Conservation (phyloP, 2,329 filamentous ascomycete genomes). For the Ophiognomonia clavigignenti-juglandacearum region DNA sequence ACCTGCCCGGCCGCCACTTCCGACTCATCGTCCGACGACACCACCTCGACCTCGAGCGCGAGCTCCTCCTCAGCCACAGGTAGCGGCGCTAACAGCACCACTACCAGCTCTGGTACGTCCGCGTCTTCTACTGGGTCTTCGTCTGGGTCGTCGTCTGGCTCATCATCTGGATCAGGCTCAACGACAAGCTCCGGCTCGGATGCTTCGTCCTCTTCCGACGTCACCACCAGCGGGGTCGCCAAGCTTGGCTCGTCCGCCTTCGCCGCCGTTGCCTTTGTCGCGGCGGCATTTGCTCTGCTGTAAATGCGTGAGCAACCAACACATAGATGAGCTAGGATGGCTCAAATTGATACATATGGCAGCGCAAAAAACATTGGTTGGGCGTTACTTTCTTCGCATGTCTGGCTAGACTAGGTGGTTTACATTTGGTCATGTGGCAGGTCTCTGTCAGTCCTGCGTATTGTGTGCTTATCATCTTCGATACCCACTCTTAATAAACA, state of each 20-base stretch:
- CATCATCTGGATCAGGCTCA: background rate
- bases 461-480: background rate
- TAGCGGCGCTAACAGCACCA: constrained; percentile 20
- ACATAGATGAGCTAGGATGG: background rate
- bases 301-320: background rate
- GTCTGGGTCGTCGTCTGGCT: constrained; percentile 1
- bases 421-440: background rate
- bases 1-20: constrained; percentile 41
- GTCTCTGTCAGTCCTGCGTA: background rate
- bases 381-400: background rate
- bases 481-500: constrained; percentile 1
- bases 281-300: constrained; percentile 12
- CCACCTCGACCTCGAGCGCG: constrained; percentile 5
- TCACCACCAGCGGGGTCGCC: constrained; percentile 11
- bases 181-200: background rate
- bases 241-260: constrained; percentile 14
- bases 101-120: constrained; percentile 21
- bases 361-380: background rate
- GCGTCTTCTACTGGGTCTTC: constrained; percentile 19
- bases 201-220: constrained; percentile 2
- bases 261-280: constrained; percentile 11
- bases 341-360: background rate
- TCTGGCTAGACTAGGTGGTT: background rate
- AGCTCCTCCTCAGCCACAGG: background rate
- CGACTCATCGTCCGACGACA: constrained; percentile 1